A percentile compares a stretch with the other conserved stretches of the same genome.
Evolutionary conservation across 108 stramenopile genomes (phyloP).

Genomic region (Epithemia pelagica): DNA sequence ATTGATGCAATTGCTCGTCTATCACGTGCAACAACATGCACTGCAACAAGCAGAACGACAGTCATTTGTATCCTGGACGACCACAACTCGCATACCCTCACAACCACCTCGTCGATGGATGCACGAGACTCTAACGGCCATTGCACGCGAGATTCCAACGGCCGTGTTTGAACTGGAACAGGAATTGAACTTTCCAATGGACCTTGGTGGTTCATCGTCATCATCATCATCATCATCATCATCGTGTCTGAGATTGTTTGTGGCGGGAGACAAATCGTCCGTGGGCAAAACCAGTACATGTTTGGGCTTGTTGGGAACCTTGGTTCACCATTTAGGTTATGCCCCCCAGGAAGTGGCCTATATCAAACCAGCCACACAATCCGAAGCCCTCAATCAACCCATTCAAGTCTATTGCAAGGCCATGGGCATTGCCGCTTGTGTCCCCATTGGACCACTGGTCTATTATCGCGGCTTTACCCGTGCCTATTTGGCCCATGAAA

Average conservation of each 20-base stretch:
- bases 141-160: not conserved
- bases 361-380: constrained; percentile 98
- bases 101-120: not conserved
- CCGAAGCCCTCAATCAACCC: constrained; percentile 78
- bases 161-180: not conserved
- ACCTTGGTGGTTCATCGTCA: not conserved
- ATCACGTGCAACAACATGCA: not conserved
- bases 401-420: constrained; percentile 79
- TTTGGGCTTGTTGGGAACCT: constrained; percentile 63
- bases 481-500: constrained; percentile 84
- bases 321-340: constrained; percentile 47
- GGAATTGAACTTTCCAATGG: not conserved
- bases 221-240: too few species aligned
- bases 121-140: not conserved
- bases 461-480: constrained; percentile 96
- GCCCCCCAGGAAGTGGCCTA: constrained; percentile 72
- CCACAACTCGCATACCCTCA: too few species aligned
- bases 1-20: not conserved
- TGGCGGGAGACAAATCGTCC: constrained; percentile 81
- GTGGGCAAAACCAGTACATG: constrained; percentile 94
- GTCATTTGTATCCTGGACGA: too few species aligned
- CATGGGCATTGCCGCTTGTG: constrained; percentile 70
- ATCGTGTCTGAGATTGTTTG: constrained; percentile 48
- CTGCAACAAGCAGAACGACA: too few species aligned
- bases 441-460: constrained; percentile 90